These are phyloP conservation scores for Zea mays DNA, from an alignment of 176 grass and related monocot species.

Conservation along the genomic window Zm-B73-REFERENCE-NAM-5.0 NC_050098.1:106334001-106334500, in stretches of 20 bases:
- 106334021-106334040: slow-evolving; percentile 72
- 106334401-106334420: slow-evolving; percentile 59
- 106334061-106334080: slow-evolving; percentile 82
- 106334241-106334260: background rate
- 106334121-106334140: slow-evolving; percentile 87
- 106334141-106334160: slow-evolving; percentile 60
- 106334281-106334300: slow-evolving; percentile 47
- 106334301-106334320: slow-evolving; percentile 73
- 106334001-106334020: slow-evolving; percentile 48
- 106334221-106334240: slow-evolving; percentile 70
- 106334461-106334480: slow-evolving; percentile 60
- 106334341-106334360: slow-evolving; percentile 67
- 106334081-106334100: slow-evolving; percentile 88
- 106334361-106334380: slow-evolving; percentile 63
- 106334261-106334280: background rate
- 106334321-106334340: slow-evolving; percentile 66
- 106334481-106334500: slow-evolving; percentile 71
- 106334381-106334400: slow-evolving; percentile 59
- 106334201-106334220: slow-evolving; percentile 63
- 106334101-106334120: slow-evolving; percentile 94
- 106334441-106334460: slow-evolving; percentile 91
- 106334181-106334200: slow-evolving; percentile 14
- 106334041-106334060: slow-evolving; percentile 67
- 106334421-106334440: slow-evolving; percentile 84
- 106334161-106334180: slow-evolving; percentile 50